phyloP scores from a whole-genome alignment of 1,284 basidiomycete genomes.

The Thecaphora frezii region DNA sequence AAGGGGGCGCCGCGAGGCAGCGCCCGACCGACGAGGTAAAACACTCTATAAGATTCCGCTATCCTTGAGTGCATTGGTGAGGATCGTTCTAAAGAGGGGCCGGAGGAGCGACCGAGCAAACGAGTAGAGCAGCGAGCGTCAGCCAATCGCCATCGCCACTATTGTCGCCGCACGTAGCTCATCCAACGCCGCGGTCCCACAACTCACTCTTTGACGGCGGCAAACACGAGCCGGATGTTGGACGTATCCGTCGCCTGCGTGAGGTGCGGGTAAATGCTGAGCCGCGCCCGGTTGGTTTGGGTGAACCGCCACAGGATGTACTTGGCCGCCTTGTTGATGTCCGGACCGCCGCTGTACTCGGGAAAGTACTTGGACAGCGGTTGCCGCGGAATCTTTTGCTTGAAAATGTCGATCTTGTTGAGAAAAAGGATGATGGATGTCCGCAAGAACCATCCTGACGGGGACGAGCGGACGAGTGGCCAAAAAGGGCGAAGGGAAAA shows the following conservation, averaged over 20 bases:
- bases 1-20: no score
- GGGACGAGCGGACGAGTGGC: no score
- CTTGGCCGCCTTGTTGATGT: constrained; percentile 96
- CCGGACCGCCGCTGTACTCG: constrained; percentile 84
- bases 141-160: not conserved
- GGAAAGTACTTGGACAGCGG: constrained; percentile 88
- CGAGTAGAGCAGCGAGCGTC: not conserved
- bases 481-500: not conserved
- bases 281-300: constrained; percentile 74
- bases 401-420: constrained; percentile 96
- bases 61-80: constrained; percentile 41
- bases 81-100: constrained; percentile 16
- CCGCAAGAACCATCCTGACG: constrained; percentile 85
- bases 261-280: constrained; percentile 59
- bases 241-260: constrained; percentile 68
- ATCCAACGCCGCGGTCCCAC: no score
- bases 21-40: no score
- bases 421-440: constrained; percentile 79
- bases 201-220: constrained; percentile 81
- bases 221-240: constrained; percentile 84
- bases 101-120: no score
- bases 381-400: constrained; percentile 73
- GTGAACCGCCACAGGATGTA: constrained; percentile 97
- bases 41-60: constrained; percentile 37
- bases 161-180: not conserved